Evolutionary conservation across 2,329 filamentous ascomycete species (phyloP).

Genomic region (Ceratocystis smalleyi): DNA sequence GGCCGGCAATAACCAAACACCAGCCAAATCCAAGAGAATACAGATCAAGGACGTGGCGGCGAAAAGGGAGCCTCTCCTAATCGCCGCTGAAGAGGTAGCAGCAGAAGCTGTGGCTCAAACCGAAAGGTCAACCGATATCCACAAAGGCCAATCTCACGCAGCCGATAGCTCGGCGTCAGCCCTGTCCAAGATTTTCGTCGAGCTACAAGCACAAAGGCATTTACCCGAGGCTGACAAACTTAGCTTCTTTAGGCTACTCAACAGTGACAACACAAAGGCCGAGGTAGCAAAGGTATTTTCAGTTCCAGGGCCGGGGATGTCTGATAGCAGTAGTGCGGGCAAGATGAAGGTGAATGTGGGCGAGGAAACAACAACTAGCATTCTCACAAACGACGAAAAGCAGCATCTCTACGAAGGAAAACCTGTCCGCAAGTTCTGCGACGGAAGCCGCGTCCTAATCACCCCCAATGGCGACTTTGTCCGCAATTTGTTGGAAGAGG

Average conservation of each 20-base stretch:
- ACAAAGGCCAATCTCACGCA: not conserved
- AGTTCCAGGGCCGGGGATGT: not conserved
- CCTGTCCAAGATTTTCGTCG: constrained; percentile 1
- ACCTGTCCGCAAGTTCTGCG: constrained; percentile 42
- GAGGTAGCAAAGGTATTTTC: constrained; percentile 6
- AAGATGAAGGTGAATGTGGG: constrained; percentile 12
- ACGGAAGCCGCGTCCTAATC: constrained; percentile 50
- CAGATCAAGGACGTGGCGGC: constrained; percentile 22
- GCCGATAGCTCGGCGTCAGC: constrained; percentile 4
- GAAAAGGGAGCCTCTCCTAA: constrained; percentile 14
- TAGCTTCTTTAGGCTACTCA: constrained; percentile 26
- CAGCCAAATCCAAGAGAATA: constrained; percentile 23
- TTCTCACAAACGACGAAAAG: constrained; percentile 40
- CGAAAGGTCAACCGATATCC: not conserved
- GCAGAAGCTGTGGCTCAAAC: constrained; percentile 1
- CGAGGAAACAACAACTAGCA: constrained; percentile 19
- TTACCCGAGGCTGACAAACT: constrained; percentile 24
- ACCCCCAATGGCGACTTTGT: constrained; percentile 64
- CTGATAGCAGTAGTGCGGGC: not conserved
- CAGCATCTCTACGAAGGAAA: constrained; percentile 38
- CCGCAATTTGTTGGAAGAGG: constrained; percentile 51
- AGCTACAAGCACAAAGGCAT: not conserved
- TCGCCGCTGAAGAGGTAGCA: constrained; percentile 8
- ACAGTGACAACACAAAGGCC: constrained; percentile 18
- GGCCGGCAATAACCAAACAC: not conserved